A percentile compares a stretch with the other conserved stretches of the same genome.
Evolutionary conservation across 352 stramenopile genomes (phyloP).

Genomic region (Pythium insidiosum): DNA sequence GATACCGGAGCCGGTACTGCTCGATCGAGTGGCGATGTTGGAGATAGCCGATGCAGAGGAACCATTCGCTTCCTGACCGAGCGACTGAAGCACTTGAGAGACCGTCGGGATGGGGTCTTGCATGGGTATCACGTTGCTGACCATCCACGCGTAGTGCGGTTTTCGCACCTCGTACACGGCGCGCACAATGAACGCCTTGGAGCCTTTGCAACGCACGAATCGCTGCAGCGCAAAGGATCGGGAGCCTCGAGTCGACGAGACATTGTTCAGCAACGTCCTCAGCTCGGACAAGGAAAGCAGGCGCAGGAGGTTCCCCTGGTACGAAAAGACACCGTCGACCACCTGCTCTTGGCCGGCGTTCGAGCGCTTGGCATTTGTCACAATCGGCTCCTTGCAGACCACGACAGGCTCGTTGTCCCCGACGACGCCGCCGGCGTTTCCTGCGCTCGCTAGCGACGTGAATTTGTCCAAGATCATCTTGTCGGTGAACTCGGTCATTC

Average conservation of each 20-base stretch:
- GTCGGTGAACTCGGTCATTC: conserved; percentile 54
- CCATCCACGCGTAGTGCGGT: conserved; percentile 66
- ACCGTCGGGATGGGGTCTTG: conserved; percentile 21
- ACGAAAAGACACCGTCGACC: conserved; percentile 16
- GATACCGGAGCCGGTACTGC: too few relatives aligned
- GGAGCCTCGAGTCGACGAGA: conserved; percentile 30
- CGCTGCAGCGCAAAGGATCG: conserved; percentile 70
- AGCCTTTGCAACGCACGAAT: conserved; percentile 62
- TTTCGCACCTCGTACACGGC: conserved; percentile 56
- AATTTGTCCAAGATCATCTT: conserved; percentile 71
- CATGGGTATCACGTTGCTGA: conserved; percentile 59
- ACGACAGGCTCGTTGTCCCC: conserved; percentile 45
- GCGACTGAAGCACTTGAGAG: conserved; percentile 15
- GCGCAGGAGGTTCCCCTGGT: conserved; percentile 52
- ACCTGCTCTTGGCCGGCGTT: neutral
- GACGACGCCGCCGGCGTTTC: too few relatives aligned
- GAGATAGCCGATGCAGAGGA: neutral
- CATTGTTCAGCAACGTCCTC: conserved; percentile 57
- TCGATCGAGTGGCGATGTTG: neutral
- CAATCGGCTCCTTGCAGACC: conserved; percentile 64
- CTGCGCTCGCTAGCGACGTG: too few relatives aligned
- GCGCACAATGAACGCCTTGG: conserved; percentile 65
- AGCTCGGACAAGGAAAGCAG: conserved; percentile 55
- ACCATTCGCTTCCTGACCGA: conserved; percentile 5
- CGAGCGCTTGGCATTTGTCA: conserved; percentile 10